phyloP scores from a whole-genome alignment of 208 protist genomes.

The Trypanosoma melophagium region DNA sequence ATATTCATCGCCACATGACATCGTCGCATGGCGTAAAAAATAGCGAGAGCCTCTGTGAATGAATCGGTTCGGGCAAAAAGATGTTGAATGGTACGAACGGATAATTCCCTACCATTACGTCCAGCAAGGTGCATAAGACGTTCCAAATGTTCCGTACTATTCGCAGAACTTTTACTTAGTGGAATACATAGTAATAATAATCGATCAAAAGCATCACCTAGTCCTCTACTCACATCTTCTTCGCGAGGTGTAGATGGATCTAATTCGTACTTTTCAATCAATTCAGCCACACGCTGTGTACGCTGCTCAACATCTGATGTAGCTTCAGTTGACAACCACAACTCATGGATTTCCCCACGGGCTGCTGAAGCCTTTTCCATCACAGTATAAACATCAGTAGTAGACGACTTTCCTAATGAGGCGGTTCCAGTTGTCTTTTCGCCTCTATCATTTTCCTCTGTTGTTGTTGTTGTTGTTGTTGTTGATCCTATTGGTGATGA shows the following conservation, averaged over 20 bases:
- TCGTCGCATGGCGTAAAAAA: conserved; percentile 85
- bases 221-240: conserved; percentile 69
- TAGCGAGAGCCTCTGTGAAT: conserved; percentile 78
- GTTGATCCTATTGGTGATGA: background rate
- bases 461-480: too few relatives aligned
- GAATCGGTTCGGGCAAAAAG: conserved; percentile 74
- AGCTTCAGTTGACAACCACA: conserved; percentile 45
- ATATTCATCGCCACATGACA: conserved; percentile 88
- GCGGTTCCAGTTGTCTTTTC: conserved; percentile 7
- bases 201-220: conserved; percentile 86
- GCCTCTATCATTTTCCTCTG: background rate
- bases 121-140: conserved; percentile 54
- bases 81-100: conserved; percentile 84
- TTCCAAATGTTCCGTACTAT: conserved; percentile 55
- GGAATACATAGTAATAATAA: conserved; percentile 83
- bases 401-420: background rate
- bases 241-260: conserved; percentile 58
- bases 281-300: conserved; percentile 11
- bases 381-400: conserved; percentile 12
- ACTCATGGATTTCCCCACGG: conserved; percentile 66
- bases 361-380: conserved; percentile 76
- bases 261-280: conserved; percentile 62
- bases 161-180: conserved; percentile 28
- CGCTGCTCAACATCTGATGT: conserved; percentile 12
- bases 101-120: conserved; percentile 66